Evolutionary conservation across 163 green algal species (phyloP), one percentile per base, ranked within the genome.

Genomic region (Scenedesmus sp.): DNA sequence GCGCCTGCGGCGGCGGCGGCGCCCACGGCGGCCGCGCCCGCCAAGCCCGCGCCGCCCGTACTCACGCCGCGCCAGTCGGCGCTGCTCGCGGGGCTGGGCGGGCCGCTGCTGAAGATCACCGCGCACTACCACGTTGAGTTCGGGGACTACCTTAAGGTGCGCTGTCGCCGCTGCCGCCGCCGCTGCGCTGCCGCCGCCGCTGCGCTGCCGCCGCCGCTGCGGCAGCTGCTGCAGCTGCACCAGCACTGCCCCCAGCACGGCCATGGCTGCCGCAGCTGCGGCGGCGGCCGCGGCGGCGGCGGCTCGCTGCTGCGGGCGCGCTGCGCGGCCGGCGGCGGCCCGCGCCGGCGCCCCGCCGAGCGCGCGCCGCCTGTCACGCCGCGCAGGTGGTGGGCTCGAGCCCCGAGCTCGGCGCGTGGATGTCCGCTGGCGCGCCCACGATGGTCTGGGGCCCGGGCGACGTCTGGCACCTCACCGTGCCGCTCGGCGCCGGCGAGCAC

Each of bases 391-490:
- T 88, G 15, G 45, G 83, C 31, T 75, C 62, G 48, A 31, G 51
- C 36, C 63, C 63, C 2, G 84, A 86, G 42, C 67, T 88, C 20
- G 84, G 84, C 24, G 54, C 17, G 14, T 83, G 79, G 57, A 20
- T 66, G 7, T 70, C 84, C 22, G 65, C 76, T 45, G 71, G 73
- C n/a, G 78, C 78, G 20, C 78, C 63, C 17, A 22, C n/a, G 34
- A 85, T 85, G 78, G 24, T 5, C 20, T 84, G 78, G 78, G 34
- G 42, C 11, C 44, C 75, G 34, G 77, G 69, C 9, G 65, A 83
- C 62, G 17, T 73, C 4, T 83, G 77, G 77, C 67, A 44, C 4
- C 36, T 66, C 0, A 33, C 66, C 33, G 42, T 36, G 26, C 58
- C 53, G 15, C 17, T 80, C 9, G 17, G 34, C 22, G 20, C 67